Evolutionary conservation across 305 asterid genomes (phyloP), one percentile per base, ranked within the genome.

Genomic region (Solanum hybrid): DNA sequence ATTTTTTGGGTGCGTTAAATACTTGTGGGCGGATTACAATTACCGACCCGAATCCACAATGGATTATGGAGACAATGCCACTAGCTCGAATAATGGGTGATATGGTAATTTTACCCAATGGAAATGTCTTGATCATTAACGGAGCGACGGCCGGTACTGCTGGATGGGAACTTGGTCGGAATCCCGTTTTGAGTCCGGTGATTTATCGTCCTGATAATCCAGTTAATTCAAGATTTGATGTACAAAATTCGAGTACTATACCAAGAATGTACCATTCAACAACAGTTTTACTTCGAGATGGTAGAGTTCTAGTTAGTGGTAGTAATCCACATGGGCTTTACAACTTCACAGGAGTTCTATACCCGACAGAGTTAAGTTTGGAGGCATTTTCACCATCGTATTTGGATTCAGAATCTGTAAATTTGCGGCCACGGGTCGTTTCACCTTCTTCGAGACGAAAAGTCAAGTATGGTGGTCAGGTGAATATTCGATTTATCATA

Each of bases 11-110:
- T 16, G 98, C 95, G 8, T 93, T 96, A 28, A 87, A 93, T 42
- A 94, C 96, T 3, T 96, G 98, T 1, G 98, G 94, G 2, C 92
- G 98, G 91, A 94, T 95, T 77, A 90, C 89, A 8, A 91, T 96
- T 84, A 92, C 93, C 42, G 97, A 92, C 90, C 90, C 78, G 77
- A 89, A 93, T 86, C 96, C 98, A 0, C 89, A 90, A 46, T 95
- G 98, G 98, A 36, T 12, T 5, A 91, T 80, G 91, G 92, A 89
- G 37, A 80, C 88, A 7, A 76, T 76, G 82, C 82, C 82, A 33
- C 5, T 86, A 1, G 89, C 90, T 11, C 57, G 91, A 18, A 37
- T 51, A 51, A 91, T 91, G 92, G 90, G 90, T 7, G 92, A 89
- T 28, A 91, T 91, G 92, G 37, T 86, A 8, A 75, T 86, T 28